Percentiles rank a stretch among this genome's conserved stretches.
phyloP scores from a whole-genome alignment of 2,329 filamentous ascomycete species.

The Aureobasidium sp. region DNA sequence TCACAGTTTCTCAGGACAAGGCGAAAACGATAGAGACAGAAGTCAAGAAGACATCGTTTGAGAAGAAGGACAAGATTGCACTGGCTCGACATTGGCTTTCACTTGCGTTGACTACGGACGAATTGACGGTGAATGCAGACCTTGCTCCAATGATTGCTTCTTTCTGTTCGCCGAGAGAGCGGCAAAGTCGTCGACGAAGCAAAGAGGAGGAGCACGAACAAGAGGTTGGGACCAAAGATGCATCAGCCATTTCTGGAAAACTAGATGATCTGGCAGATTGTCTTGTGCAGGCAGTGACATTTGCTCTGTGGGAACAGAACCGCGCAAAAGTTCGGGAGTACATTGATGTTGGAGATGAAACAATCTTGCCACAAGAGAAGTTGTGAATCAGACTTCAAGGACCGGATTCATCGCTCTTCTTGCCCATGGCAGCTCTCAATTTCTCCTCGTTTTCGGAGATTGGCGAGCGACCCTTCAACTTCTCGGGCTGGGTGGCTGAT shows the following conservation, averaged over 20 bases:
- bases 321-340: slow-evolving; percentile 19
- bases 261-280: slow-evolving; percentile 77
- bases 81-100: slow-evolving; percentile 51
- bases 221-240: neutral
- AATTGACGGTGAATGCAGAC: neutral
- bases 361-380: neutral
- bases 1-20: neutral
- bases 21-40: neutral
- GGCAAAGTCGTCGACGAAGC: slow-evolving; percentile 19
- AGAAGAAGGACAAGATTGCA: slow-evolving; percentile 58
- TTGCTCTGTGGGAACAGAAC: slow-evolving; percentile 68
- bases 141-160: slow-evolving; percentile 28
- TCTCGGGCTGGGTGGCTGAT: slow-evolving; percentile 30
- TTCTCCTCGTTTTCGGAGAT: slow-evolving; percentile 33
- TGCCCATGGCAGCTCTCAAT: slow-evolving; percentile 29
- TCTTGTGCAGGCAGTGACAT: slow-evolving; percentile 68
- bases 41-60: slow-evolving; percentile 25
- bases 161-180: slow-evolving; percentile 19
- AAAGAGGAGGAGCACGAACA: neutral
- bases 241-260: slow-evolving; percentile 40
- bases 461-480: slow-evolving; percentile 29
- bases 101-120: slow-evolving; percentile 9
- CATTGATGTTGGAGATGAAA: neutral
- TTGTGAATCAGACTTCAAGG: neutral
- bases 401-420: neutral